Conservation (phyloP, 192 early-diverging fungal genomes). For the Powellomyces hirtus region DNA sequence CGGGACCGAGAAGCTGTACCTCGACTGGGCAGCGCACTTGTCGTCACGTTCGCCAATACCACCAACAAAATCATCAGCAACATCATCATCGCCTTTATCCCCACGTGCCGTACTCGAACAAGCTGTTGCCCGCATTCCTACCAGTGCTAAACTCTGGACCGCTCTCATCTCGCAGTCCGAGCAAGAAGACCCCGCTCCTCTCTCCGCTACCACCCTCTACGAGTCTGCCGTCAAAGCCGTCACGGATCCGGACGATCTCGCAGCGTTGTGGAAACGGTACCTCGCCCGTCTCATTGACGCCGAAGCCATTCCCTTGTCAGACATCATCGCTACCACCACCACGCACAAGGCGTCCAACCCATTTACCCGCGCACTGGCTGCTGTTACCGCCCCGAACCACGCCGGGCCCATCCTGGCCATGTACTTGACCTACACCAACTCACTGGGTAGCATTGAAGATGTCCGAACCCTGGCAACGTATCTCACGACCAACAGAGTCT, state of each 20-base stretch:
- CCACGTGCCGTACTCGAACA: slow-evolving; percentile 33
- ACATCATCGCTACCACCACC: not conserved
- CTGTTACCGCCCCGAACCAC: not conserved
- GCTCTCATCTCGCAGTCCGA: slow-evolving; percentile 22
- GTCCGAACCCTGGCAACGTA: not conserved
- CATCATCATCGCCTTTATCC: no score
- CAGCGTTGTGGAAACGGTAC: not conserved
- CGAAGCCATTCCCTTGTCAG: not conserved
- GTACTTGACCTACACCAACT: not conserved
- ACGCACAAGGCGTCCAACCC: not conserved
- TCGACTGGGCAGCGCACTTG: slow-evolving; percentile 44
- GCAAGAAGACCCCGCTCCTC: not conserved
- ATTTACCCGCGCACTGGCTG: not conserved
- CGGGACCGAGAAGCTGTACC: slow-evolving; percentile 52
- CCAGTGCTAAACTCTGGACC: slow-evolving; percentile 42
- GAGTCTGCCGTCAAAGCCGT: not conserved
- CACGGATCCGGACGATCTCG: not conserved
- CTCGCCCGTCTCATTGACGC: not conserved
- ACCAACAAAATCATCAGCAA: no score
- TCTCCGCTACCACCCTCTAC: not conserved
- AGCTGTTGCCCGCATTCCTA: slow-evolving; percentile 37
- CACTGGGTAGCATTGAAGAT: not conserved
- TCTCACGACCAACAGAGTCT: not conserved
- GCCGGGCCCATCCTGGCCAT: not conserved
- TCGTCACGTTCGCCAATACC: slow-evolving; percentile 25